phyloP scores from a whole-genome alignment of 495 filamentous ascomycete species.

The Penicillium alfredii region DNA sequence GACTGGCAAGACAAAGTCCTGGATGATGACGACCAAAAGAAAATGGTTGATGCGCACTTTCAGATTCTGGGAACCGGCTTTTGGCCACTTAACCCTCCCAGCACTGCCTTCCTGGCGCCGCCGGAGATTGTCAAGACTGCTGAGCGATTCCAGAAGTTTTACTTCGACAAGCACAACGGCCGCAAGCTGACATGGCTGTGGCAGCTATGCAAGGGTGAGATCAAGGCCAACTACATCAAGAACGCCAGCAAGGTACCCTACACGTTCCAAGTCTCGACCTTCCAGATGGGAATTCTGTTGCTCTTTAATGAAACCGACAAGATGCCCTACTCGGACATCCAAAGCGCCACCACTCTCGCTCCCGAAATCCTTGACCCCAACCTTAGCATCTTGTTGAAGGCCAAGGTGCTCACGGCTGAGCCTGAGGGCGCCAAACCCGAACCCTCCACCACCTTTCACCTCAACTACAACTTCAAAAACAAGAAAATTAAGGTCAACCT shows the following conservation, averaged over 20 bases:
- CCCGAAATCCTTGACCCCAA: conserved; percentile 80
- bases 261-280: conserved; percentile 96
- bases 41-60: conserved; percentile 68
- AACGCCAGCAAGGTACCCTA: conserved; percentile 82
- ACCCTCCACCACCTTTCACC: conserved; percentile 63
- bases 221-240: conserved; percentile 89
- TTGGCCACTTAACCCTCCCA: conserved; percentile 87
- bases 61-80: conserved; percentile 93
- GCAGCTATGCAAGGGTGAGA: conserved; percentile 96
- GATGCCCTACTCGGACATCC: conserved; percentile 83
- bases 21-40: conserved; percentile 55
- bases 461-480: conserved; percentile 94
- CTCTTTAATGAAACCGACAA: conserved; percentile 88
- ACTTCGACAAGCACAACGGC: conserved; percentile 91
- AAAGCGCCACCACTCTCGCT: conserved; percentile 68
- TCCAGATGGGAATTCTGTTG: conserved; percentile 95
- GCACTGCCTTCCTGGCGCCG: conserved; percentile 79
- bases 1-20: conserved; percentile 58
- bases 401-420: conserved; percentile 68
- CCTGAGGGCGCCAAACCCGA: conserved; percentile 71
- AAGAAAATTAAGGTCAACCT: conserved; percentile 97
- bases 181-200: conserved; percentile 97
- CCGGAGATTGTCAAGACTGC: conserved; percentile 78
- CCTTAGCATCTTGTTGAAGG: conserved; percentile 78
- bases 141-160: conserved; percentile 84